Evolutionary conservation across 768 basidiomycete species (phyloP), one percentile per base, ranked within the genome.

Genomic region (Lentinus tigrinus): DNA sequence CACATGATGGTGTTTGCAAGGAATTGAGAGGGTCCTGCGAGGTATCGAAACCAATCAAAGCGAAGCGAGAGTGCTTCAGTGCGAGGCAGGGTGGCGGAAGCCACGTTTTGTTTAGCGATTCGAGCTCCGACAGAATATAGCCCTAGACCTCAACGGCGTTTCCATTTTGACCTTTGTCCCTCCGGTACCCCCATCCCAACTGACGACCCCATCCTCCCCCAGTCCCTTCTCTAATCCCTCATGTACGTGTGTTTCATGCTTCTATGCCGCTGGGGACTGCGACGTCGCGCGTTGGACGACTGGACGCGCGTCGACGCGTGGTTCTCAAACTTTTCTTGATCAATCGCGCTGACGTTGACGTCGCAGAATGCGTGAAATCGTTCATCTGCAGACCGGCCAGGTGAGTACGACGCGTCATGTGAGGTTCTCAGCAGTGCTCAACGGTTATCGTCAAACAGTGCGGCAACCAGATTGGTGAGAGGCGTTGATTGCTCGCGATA

Each of bases 361-460:
- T 51, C 71, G 43, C 67, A 93, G 91, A 82, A 94, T 93, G 92
- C 92, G 95, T 82, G 95, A 98, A 88, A 98, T 98, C 78, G 95
- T 98, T 74, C 96, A 98, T 80, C 87, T 98, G 71, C 96, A 98
- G 77, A 98, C 96, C 64, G 96, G 96, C 80, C 96, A 97, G 86
- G 93, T 93, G 70, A 67, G 80, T 72, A 51, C 49, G 36, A 54
- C 43, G 36, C 28, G 34, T 47, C 60, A 54, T 36, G 34, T 24
- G 38, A 31, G 38, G 36, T 26, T n/a, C 14, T 56, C 21, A 34
- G 53, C 26, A 26, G 42, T 43, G 59, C 67, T 61, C 67, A 73
- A 51, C 66, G 55, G 63, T 65, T 57, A 64, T 69, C 70, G 62
- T 61, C 66, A 38, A 31, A 40, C 66, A 88, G 93, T 98, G 96